These are phyloP conservation scores for Mycena polygramma DNA, from an alignment of 768 basidiomycete genomes.

Conservation along the genomic window DNA sequence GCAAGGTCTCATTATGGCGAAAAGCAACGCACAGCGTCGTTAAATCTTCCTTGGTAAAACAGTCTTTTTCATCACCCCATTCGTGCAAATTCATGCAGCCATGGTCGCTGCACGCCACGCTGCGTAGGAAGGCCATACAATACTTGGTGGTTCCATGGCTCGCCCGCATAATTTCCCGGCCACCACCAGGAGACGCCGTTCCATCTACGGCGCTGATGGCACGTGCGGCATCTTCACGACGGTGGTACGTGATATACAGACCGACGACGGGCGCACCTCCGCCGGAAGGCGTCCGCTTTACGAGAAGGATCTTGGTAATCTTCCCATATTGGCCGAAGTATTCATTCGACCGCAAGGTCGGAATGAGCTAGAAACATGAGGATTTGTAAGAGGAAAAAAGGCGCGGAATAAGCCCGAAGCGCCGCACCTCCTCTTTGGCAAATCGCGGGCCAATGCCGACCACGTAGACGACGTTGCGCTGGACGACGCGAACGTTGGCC, in stretches of 20 bases:
- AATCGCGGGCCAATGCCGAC: slow-evolving; percentile 94
- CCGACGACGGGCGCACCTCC: slow-evolving; percentile 84
- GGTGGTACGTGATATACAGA: slow-evolving; percentile 96
- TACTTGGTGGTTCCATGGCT: slow-evolving; percentile 98
- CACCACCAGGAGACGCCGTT: slow-evolving; percentile 89
- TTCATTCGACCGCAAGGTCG: slow-evolving; percentile 92
- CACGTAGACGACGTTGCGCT: slow-evolving; percentile 96
- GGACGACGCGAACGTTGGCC: slow-evolving; percentile 95
- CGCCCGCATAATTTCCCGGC: slow-evolving; percentile 90
- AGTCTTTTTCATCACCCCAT: slow-evolving; percentile 98
- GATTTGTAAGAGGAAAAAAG: slow-evolving; percentile 30
- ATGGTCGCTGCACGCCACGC: slow-evolving; percentile 85
- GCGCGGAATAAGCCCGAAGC: slow-evolving; percentile 16
- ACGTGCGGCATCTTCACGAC: slow-evolving; percentile 94
- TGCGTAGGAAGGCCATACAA: slow-evolving; percentile 94
- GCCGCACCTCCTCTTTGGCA: slow-evolving; percentile 93
- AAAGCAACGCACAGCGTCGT: slow-evolving; percentile 78
- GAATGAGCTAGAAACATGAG: slow-evolving; percentile 73
- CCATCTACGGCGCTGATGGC: slow-evolving; percentile 96
- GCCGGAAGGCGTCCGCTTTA: slow-evolving; percentile 87
- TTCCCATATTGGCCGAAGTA: slow-evolving; percentile 99
- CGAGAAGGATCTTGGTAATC: slow-evolving; percentile 94
- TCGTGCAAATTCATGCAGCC: slow-evolving; percentile 96
- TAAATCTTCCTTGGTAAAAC: slow-evolving; percentile 96
- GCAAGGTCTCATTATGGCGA: slow-evolving; percentile 23